Conservation (phyloP, 208 protist genomes). For the Wallacemonas sp. region DNA sequence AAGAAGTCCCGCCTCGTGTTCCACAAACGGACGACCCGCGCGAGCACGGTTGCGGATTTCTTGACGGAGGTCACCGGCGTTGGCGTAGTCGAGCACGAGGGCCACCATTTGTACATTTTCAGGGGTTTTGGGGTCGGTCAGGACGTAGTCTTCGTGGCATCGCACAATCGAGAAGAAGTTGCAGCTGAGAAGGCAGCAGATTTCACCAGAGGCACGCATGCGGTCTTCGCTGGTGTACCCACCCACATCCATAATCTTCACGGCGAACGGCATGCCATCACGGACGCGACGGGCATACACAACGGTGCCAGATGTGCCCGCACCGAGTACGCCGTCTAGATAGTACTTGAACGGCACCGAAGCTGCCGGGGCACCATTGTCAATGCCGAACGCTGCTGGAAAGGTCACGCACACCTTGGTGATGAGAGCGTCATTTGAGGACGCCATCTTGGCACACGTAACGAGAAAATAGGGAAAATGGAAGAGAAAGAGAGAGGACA, state of each 20-base stretch:
- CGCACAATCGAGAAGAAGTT: conserved; percentile 51
- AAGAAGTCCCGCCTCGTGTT: conserved; percentile 51
- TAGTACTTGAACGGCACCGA: conserved; percentile 15
- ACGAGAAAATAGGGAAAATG: background rate
- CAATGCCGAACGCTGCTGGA: conserved; percentile 9
- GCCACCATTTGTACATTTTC: conserved; percentile 42
- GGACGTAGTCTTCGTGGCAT: conserved; percentile 34
- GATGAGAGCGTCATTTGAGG: conserved; percentile 16
- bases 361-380: background rate
- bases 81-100: conserved; percentile 75
- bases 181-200: conserved; percentile 37
- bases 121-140: conserved; percentile 14
- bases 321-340: conserved; percentile 18
- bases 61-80: conserved; percentile 61
- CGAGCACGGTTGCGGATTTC: conserved; percentile 45
- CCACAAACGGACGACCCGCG: conserved; percentile 31
- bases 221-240: conserved; percentile 20
- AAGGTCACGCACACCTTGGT: conserved; percentile 15
- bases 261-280: conserved; percentile 25
- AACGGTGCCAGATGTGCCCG: conserved; percentile 19
- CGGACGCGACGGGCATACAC: conserved; percentile 20
- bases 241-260: conserved; percentile 44
- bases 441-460: conserved; percentile 6
- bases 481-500: conserved; percentile 2
- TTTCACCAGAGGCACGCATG: conserved; percentile 28